Base-by-base conservation (phyloP, 495 filamentous ascomycete species). In the Letharia lupina region DNA sequence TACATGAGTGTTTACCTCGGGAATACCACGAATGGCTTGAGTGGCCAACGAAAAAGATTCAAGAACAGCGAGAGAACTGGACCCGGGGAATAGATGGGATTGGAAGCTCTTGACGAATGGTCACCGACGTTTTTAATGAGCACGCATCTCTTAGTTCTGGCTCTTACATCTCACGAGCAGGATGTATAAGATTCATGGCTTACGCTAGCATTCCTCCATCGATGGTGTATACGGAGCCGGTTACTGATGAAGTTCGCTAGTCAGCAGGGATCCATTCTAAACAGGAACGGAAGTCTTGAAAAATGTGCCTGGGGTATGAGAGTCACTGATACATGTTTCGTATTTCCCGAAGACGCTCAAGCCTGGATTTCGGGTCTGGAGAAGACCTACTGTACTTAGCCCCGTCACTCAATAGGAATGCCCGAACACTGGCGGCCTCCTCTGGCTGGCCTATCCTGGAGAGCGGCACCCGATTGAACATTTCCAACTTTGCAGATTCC, bases 1-100 rank as follows among this genome's bases (percentile, higher is more conserved):
- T 77, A 56, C 44, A 68, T 54, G 56, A 37, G 1, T 65, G 45
- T 54, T 42, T 77, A 39, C 58, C 65, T 16, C 60, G 59, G 18
- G 68, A 71, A 47, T 71, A 70, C 61, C 70, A 71, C n/a, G 37
- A 48, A 7, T 74, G 70, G 71, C 72, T 77, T 65, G 52, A 67
- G 8, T 77, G 75, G 75, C 75, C 75, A 10, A 67, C 56, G 52
- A n/a, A 47, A 40, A 61, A 62, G 13, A 62, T 66, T 33, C 35
- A 50, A 60, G 58, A 52, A 35, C 54, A 57, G 33, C 54, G 33
- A 37, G 33, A 37, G 33, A 37, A 37, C 2, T 37, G 54, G 54
- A 20, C 33, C 15, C 15, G 16, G n/a, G 54, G 33, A 16, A 33
- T 11, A 11, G 13, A 57, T 20, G 33, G 16, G 33, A 35, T 37